phyloP scores from a whole-genome alignment of 2,329 filamentous ascomycete species.

The Dothideomycetes sp. region DNA sequence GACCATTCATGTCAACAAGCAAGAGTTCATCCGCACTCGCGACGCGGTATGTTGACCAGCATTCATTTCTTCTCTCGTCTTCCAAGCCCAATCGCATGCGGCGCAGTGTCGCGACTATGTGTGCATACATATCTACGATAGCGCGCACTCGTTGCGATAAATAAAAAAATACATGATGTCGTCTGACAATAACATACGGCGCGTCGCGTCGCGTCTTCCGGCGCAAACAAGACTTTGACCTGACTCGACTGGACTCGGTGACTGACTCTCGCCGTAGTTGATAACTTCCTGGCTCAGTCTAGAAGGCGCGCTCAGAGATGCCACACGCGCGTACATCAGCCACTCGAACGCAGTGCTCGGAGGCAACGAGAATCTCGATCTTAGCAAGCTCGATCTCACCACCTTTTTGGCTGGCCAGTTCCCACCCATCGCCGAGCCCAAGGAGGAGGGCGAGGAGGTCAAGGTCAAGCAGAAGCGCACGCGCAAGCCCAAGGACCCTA shows the following conservation, averaged over 20 bases:
- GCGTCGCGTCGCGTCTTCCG: conserved; percentile 3
- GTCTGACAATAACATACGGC: conserved; percentile 3
- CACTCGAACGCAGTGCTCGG: conserved; percentile 78
- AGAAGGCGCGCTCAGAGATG: conserved; percentile 65
- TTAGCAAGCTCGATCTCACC: conserved; percentile 7
- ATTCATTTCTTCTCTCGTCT: background rate
- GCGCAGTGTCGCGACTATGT: conserved; percentile 11
- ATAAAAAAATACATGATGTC: background rate
- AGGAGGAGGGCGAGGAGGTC: conserved; percentile 8
- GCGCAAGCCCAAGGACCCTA: conserved; percentile 59
- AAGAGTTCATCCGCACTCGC: conserved; percentile 69
- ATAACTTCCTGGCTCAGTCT: conserved; percentile 69
- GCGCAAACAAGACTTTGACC: conserved; percentile 8
- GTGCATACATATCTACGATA: conserved; percentile 6
- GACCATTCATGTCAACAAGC: conserved; percentile 22
- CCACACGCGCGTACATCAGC: conserved; percentile 75
- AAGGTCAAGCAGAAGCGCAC: conserved; percentile 19
- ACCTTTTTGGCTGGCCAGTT: background rate
- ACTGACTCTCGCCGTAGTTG: conserved; percentile 47
- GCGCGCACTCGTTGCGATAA: conserved; percentile 5
- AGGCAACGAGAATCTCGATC: conserved; percentile 20
- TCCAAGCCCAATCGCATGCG: background rate
- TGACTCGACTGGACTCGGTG: conserved; percentile 7
- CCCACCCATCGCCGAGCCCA: background rate
- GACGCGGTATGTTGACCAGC: conserved; percentile 57